Base-by-base conservation (phyloP, 2,329 filamentous ascomycete genomes). In the Pseudopyricularia cyperi region DNA sequence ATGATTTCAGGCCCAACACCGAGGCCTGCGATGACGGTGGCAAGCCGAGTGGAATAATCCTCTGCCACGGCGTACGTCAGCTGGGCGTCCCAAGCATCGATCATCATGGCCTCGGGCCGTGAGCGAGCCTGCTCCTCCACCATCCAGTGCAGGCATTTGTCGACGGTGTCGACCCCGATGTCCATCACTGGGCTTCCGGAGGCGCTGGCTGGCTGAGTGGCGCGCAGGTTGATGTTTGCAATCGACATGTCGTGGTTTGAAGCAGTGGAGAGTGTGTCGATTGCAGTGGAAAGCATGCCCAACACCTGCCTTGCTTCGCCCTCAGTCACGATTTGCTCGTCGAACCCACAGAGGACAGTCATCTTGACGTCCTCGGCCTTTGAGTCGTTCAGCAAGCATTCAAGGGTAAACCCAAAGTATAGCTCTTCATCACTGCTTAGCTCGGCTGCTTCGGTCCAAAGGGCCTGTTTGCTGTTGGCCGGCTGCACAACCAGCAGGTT, bases 1-100 rank as follows among this genome's bases (percentile, higher is more conserved):
- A 48, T 68, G 5, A 76, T 70, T 11, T 77, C 74, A 0, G 72
- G 69, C 0, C 68, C 64, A 0, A 79, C 69, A 0, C 78, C 78
- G 7, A 48, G n/a, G 14, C 30, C 26, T 30, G 30, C 24, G 1
- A 48, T 30, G 3, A 32, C 17, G 28, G 12, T 22, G 46, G 12
- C 71, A 63, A 48, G 46, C 2, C 46, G 46, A 22, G 15, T 33
- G 2, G 72, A 61, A 0, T 88, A 69, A 50, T 24, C 11, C 47
- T 63, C 59, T 17, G 67, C 53, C 49, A 65, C 56, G 9, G 51
- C 52, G 50, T 66, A 64, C 1, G 63, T 63, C 11, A 66, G 28
- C 4, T 57, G 50, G 3, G 61, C 61, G 52, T 68, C 65, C 61
- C 61, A 56, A 51, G 60, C 53, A 52, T 51, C 55, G 46, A 67